Conservation (phyloP, 345 rosid species). For the Populus alba region DNA sequence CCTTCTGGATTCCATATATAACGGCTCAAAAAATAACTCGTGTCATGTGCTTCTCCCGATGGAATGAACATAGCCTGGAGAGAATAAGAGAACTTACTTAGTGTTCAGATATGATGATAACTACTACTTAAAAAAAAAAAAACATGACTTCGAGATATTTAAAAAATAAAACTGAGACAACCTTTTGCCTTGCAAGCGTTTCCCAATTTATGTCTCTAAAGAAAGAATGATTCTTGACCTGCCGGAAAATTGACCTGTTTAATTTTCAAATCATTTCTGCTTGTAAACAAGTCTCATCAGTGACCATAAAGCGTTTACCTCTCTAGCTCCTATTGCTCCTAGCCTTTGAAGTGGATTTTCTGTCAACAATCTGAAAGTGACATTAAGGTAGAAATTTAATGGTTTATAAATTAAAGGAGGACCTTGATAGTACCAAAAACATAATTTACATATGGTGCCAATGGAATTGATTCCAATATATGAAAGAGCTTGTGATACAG, state of each 20-base stretch:
- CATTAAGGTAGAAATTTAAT: constrained; percentile 8
- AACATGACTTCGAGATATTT: background rate
- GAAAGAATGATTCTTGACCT: constrained; percentile 86
- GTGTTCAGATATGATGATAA: constrained; percentile 13
- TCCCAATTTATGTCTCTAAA: constrained; percentile 91
- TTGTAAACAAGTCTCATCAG: constrained; percentile 10
- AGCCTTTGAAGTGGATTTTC: constrained; percentile 87
- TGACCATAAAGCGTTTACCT: constrained; percentile 46
- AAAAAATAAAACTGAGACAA: constrained; percentile 10
- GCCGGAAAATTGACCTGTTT: constrained; percentile 16
- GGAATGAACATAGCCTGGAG: constrained; percentile 94
- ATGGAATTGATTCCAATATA: background rate
- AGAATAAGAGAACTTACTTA: constrained; percentile 10
- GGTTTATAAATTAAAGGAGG: background rate
- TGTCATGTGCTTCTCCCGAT: constrained; percentile 73
- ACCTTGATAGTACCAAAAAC: background rate
- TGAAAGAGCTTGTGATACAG: too few species aligned
- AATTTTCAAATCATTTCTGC: constrained; percentile 4
- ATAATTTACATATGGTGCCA: background rate
- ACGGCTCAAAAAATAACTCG: constrained; percentile 92
- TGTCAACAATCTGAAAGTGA: constrained; percentile 66
- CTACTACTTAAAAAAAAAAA: background rate
- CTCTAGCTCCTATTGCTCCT: constrained; percentile 86
- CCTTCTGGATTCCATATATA: constrained; percentile 89
- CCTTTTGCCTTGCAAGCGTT: constrained; percentile 95